Evolutionary conservation across 2,329 filamentous ascomycete species (phyloP), one percentile per base, ranked within the genome.

Genomic region (Dothistroma septosporum): DNA sequence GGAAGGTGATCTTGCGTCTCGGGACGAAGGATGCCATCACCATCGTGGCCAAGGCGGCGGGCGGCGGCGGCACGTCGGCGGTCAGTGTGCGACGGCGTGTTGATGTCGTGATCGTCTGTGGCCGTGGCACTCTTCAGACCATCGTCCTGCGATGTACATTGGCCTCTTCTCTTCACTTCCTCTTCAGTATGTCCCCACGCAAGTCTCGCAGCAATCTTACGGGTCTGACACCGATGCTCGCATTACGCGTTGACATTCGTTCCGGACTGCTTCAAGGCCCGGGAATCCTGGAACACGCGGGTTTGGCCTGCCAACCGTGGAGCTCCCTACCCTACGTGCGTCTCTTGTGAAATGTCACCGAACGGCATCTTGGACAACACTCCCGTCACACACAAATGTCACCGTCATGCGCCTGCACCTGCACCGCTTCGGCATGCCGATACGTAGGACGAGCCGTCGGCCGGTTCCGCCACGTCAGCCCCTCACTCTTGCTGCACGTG

Each of bases 1-100:
- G 63, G 57, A 78, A 64, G 35, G 68, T 69, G 63, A 78, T 71
- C 65, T 72, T 74, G 65, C 75, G 73, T 8, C 75, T 74, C 59
- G 75, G 75, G n/a, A 66, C 60, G 35, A 28, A 33, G 32, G 52
- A 22, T 32, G 32, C 32, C 52, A 54, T 54, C 14, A n/a, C 32
- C 52, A 54, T 54, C 14, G 9, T 10, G 32, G 52, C 52, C 37
- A 41, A 41, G 31, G 52, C 21, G 24, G n/a, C n/a, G n/a, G 52
- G 32, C 52, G 52, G 31, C 37, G 24, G 22, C 50, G 28, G 50
- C 28, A 2, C 11, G n/a, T 33, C 24, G 21, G 50, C 35, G 11
- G 8, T 37, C 35, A 44, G 16, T 19, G n/a, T 44, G 16, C 41
- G 41, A n/a, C 16, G 41, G 41, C 41, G 16, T 44, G 33, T n/a